Evolutionary conservation across 1,284 basidiomycete species (phyloP), one percentile per base, ranked within the genome.

Genomic region (Naganishia sp.): DNA sequence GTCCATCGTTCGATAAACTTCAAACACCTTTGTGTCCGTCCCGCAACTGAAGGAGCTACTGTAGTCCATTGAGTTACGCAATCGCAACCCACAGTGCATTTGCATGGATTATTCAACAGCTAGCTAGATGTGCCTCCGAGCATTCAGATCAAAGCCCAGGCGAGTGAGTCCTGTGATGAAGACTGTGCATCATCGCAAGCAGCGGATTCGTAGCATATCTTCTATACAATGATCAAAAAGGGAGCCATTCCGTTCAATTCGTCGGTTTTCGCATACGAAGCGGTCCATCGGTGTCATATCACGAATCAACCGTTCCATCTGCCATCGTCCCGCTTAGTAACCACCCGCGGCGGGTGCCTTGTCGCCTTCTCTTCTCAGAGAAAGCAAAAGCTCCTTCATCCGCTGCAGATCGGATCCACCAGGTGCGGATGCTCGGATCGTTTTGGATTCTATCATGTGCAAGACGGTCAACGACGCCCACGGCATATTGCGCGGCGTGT

Each of bases 261-360:
- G 21, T 53, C 50, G 25, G 13, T 28, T 16, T 6, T 50, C 49
- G 25, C 49, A 46, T 23, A n/a, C 18, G 18, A 5, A n/a, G 18
- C 45, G 9, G 18, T 18, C 45, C 3, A 2, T 46, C 23, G 23
- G 18, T n/a, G 18, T 23, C 45, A 9, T 15, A 46, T 18, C 45
- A n/a, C 23, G 18, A 18, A 18, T 23, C 45, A n/a, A 7, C 2
- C 49, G 18, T 21, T 31, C n/a, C 53, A 21, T 42, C 15, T n/a
- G 11, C 10, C 48, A 4, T 3, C 18, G n/a, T 10, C 13, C 3
- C 31, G 31, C 52, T 70, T 76, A 96, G 80, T 94, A 96, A 15
- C 94, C 94, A 66, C 85, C 90, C 44, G 94, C 94, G 43, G 93
- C 93, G 45, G 94, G 94, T 43, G 94, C 94, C 70, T 86, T 84